Base-by-base conservation (phyloP, 352 stramenopile species). In the Peronosclerospora sorghi region DNA sequence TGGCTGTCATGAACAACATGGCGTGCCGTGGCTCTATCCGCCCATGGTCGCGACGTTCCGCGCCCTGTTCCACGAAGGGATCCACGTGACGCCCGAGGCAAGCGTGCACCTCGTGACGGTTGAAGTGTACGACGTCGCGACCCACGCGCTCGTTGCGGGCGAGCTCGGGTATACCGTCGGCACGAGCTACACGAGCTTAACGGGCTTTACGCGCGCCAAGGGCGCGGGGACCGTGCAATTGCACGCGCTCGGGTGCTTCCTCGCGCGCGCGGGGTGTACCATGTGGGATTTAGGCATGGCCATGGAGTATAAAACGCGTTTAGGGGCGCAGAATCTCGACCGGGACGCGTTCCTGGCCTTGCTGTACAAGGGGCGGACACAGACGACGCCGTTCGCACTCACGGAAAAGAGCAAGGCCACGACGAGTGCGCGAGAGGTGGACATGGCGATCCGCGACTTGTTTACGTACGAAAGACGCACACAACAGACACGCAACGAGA, bases 111-210 rank as follows among this genome's bases (percentile, higher is more conserved):
- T 97, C 19, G 94, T 94, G 53, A 95, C 83, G 5, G 81, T 96
- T 8, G 90, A 97, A 66, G 53, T 97, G 19, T 89, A 83, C 40
- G 83, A 95, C 43, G 65, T 69, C 10, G 52, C 64, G 26, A 90
- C 81, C 15, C 72, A 84, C 27, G 54, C 59, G 7, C 55, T 97
- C 2, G 87, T 70, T 5, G 92, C 79, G 2, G 91, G 92, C 14
- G 92, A 97, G 47, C 66, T 97, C 9, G 89, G 88, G 5, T 97
- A 97, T 59, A 95, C 83, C 4, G 80, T 95, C 7, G 91, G 89
- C 28, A 83, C 71, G 35, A 81, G 95, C 43, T 97, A 97, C 59
- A 96, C 83, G 37, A 90, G 77, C 32, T 54, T 94, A 20, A 91
- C 82, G 36, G 82, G 82, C 24, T 94, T 94, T 44, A 81, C 65